phyloP scores from a whole-genome alignment of 2,329 filamentous ascomycete species.

The Cytospora piceae region DNA sequence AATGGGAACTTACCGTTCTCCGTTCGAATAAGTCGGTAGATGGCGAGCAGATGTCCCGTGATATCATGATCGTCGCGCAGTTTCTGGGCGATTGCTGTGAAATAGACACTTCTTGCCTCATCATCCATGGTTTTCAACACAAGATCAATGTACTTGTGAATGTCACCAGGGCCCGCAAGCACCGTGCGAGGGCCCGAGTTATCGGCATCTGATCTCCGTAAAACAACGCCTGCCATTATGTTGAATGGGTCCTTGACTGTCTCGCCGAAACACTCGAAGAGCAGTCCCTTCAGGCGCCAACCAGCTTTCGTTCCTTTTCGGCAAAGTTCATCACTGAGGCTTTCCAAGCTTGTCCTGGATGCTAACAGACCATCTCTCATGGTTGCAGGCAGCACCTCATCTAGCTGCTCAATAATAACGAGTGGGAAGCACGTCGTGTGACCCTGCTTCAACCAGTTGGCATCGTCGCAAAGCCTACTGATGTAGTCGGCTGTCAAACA shows the following conservation, averaged over 20 bases:
- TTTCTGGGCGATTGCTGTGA: slow-evolving; percentile 43
- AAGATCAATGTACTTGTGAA: slow-evolving; percentile 37
- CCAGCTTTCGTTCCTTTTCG: slow-evolving; percentile 37
- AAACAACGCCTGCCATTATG: slow-evolving; percentile 29
- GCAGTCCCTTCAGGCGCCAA: slow-evolving; percentile 52
- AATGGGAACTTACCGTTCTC: slow-evolving; percentile 22
- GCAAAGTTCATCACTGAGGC: slow-evolving; percentile 32
- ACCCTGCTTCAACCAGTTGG: not conserved
- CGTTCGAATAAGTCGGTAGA: slow-evolving; percentile 45
- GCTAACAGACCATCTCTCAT: slow-evolving; percentile 26
- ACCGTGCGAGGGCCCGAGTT: slow-evolving; percentile 36
- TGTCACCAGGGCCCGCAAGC: slow-evolving; percentile 39
- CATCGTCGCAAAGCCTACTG: not conserved
- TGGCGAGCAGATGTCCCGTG: slow-evolving; percentile 49
- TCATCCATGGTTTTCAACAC: slow-evolving; percentile 34
- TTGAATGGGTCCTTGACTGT: slow-evolving; percentile 40
- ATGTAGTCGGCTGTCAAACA: not conserved
- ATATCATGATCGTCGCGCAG: slow-evolving; percentile 39
- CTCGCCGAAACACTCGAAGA: slow-evolving; percentile 44
- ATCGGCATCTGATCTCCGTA: not conserved
- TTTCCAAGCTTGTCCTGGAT: slow-evolving; percentile 27
- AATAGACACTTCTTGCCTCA: slow-evolving; percentile 43
- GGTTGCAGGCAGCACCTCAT: slow-evolving; percentile 30
- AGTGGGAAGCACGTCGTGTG: slow-evolving; percentile 24
- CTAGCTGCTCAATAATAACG: slow-evolving; percentile 28